Percentiles rank a stretch among this genome's conserved stretches.
Evolutionary conservation across 2,329 filamentous ascomycete genomes (phyloP).

Genomic region (Plectosphaerella sp.): DNA sequence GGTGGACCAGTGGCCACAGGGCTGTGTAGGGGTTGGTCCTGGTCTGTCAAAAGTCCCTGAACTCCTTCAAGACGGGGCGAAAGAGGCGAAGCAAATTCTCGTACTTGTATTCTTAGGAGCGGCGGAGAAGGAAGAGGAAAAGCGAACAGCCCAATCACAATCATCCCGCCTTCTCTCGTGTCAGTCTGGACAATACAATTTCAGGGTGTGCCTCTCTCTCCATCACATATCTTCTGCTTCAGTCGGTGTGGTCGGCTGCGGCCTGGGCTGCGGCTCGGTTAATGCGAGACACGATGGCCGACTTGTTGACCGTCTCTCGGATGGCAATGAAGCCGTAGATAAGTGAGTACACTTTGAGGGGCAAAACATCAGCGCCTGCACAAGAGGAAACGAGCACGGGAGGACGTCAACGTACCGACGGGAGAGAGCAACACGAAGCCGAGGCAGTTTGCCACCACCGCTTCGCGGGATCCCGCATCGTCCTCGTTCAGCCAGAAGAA

Average conservation of each 20-base stretch:
- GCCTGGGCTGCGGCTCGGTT: background rate
- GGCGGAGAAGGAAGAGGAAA: no score
- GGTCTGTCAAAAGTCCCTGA: no score
- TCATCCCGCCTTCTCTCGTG: no score
- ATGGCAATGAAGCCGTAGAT: slow-evolving; percentile 45
- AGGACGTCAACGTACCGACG: slow-evolving; percentile 33
- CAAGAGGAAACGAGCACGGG: background rate
- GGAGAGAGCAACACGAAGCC: slow-evolving; percentile 40
- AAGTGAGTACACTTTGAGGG: slow-evolving; percentile 37
- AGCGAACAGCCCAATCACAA: no score
- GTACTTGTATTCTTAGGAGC: no score
- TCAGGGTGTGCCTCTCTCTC: no score
- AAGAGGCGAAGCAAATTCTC: no score
- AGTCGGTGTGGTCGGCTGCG: background rate
- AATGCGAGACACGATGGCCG: background rate
- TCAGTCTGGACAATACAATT: no score
- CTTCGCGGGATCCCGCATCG: slow-evolving; percentile 36
- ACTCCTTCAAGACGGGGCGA: no score
- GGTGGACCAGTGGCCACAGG: background rate
- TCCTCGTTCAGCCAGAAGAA: slow-evolving; percentile 48
- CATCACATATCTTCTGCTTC: background rate
- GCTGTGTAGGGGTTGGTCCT: background rate
- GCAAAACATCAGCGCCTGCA: background rate
- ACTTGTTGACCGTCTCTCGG: slow-evolving; percentile 34
- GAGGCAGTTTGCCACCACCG: slow-evolving; percentile 37